Base-by-base conservation (phyloP, 768 basidiomycete genomes). In the Auriculariales sp. region DNA sequence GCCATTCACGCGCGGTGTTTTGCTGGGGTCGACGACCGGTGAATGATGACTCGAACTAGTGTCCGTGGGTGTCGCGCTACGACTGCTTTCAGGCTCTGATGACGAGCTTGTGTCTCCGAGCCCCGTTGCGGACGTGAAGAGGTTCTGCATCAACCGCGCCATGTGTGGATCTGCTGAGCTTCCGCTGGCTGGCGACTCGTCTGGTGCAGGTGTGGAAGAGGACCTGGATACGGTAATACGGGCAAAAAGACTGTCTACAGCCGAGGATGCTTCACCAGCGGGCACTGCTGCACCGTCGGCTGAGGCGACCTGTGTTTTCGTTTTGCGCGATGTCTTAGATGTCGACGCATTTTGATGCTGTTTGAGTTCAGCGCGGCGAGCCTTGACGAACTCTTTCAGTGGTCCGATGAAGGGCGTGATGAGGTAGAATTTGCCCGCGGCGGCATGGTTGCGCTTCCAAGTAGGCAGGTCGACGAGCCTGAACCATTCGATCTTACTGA, bases 401-500 rank as follows among this genome's bases (percentile, higher is more conserved):
- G 39, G 39, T 7, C 39, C 73, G 56, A 99, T 90, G 68, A 98
- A 95, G 3, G 94, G 93, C 1, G 90, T 79, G 31, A 98, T 91
- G 59, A 97, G 71, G 67, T 95, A 99, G 65, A 95, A 98, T 63
- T 86, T 91, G 56, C 36, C 82, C 14, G 71, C 72, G 51, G 68
- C 69, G 30, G 73, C 68, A 59, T 75, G 85, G 61, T 75, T 83
- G 57, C 78, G 78, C 61, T 77, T 90, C 93, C 93, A 99, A 0
- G 88, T 91, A 1, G 94, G 95, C 7, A 99, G 70, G 61, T 97
- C 91, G 17, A 73, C 71, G 47, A 98, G 68, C 52, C 71, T 78
- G 65, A 95, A 95, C 95, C 95, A 99, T 61, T 92, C 83, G 56
- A 98, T 98, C 71, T 88, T 89, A 60, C 92, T 94, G 57, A 99